These are phyloP conservation scores for Colletotrichum lindemuthianum DNA, from an alignment of 2,329 filamentous ascomycete genomes.

Conservation along the genomic window DNA sequence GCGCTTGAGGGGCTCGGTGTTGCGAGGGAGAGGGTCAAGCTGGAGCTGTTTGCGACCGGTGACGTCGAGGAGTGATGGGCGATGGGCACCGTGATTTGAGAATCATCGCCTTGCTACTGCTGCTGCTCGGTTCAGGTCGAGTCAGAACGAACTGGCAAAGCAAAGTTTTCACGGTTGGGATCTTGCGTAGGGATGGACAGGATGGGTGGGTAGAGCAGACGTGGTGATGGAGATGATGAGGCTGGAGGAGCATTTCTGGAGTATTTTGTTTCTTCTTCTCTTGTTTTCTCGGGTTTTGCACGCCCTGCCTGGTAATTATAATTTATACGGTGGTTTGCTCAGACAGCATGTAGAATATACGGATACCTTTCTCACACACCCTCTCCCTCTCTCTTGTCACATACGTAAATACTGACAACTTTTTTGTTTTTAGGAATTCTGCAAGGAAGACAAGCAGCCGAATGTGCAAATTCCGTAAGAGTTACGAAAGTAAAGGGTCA, in stretches of 20 bases:
- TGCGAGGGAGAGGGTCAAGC: slow-evolving; percentile 64
- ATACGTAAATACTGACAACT: not conserved
- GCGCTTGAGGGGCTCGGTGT: slow-evolving; percentile 67
- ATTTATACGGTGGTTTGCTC: not conserved
- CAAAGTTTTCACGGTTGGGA: slow-evolving; percentile 2
- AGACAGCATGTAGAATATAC: slow-evolving; percentile 3
- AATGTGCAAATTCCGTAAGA: not conserved
- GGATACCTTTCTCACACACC: slow-evolving; percentile 26
- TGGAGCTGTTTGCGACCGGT: slow-evolving; percentile 76
- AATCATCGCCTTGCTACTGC: not conserved
- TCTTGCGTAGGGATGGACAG: slow-evolving; percentile 24
- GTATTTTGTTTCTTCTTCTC: not conserved
- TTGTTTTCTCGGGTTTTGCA: not conserved
- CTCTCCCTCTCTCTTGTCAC: too few relatives aligned
- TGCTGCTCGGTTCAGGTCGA: not conserved
- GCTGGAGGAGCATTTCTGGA: too few relatives aligned
- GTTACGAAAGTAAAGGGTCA: not conserved
- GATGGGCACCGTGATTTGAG: slow-evolving; percentile 9
- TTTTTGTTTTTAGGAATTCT: slow-evolving; percentile 1
- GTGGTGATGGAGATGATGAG: slow-evolving; percentile 4
- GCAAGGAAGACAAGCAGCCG: not conserved
- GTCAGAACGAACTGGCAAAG: not conserved
- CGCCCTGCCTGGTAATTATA: slow-evolving; percentile 14
- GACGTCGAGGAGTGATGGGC: slow-evolving; percentile 42
- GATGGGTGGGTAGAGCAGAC: slow-evolving; percentile 5